phyloP scores from a whole-genome alignment of 805 yeast genomes.

The Cyberlindnera veronae region DNA sequence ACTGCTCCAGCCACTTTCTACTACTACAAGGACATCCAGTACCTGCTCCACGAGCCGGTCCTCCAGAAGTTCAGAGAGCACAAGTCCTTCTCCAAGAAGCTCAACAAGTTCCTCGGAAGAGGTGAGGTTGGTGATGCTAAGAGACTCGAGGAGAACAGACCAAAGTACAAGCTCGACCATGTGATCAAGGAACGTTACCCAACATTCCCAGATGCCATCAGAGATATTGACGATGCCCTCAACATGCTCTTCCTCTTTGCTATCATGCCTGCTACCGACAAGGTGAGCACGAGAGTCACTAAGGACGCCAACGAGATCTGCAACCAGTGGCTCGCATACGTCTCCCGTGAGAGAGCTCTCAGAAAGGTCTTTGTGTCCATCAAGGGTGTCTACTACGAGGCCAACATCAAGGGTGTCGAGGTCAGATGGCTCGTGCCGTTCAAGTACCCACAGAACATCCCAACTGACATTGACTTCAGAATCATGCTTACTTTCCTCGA shows the following conservation, averaged over 20 bases:
- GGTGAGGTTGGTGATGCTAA: slow-evolving; percentile 91
- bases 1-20: slow-evolving; percentile 95
- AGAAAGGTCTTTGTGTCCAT: slow-evolving; percentile 92
- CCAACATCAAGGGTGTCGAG: slow-evolving; percentile 85
- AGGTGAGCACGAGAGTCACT: slow-evolving; percentile 75
- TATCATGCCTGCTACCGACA: slow-evolving; percentile 90
- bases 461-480: slow-evolving; percentile 90
- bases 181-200: slow-evolving; percentile 95
- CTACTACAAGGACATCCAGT: slow-evolving; percentile 91
- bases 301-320: slow-evolving; percentile 82
- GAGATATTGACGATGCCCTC: slow-evolving; percentile 93
- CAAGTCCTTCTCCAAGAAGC: slow-evolving; percentile 88
- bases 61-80: slow-evolving; percentile 90
- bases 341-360: slow-evolving; percentile 77
- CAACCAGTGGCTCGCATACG: slow-evolving; percentile 93
- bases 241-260: slow-evolving; percentile 93
- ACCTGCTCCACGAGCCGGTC: slow-evolving; percentile 92
- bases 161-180: slow-evolving; percentile 82
- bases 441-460: slow-evolving; percentile 94
- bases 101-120: slow-evolving; percentile 84
- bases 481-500: slow-evolving; percentile 96
- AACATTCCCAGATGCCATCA: slow-evolving; percentile 82
- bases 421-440: slow-evolving; percentile 95
- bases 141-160: slow-evolving; percentile 74
- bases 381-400: slow-evolving; percentile 96